Percentiles rank a stretch among this genome's conserved stretches.
Conservation (phyloP, 1,284 basidiomycete genomes). For the Marasmius tenuissimus region DNA sequence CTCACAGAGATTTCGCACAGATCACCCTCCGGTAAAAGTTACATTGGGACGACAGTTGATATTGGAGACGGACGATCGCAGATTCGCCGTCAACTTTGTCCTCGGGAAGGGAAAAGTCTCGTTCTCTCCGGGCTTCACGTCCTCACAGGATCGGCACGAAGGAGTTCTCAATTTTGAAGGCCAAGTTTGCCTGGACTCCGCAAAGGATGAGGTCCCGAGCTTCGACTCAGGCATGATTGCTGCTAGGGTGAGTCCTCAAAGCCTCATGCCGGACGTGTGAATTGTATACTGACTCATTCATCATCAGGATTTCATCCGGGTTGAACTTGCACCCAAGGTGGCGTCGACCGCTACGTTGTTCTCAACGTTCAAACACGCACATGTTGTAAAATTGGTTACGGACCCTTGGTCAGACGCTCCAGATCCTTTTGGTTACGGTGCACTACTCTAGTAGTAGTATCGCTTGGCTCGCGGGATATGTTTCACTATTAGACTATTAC, state of each 20-base stretch:
- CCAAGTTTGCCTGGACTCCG: slow-evolving; percentile 2
- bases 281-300: not conserved
- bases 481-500: not conserved
- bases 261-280: not conserved
- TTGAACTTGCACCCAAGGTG: slow-evolving; percentile 7
- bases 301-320: slow-evolving; percentile 8
- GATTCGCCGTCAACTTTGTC: slow-evolving; percentile 1
- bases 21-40: slow-evolving; percentile 1
- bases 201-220: slow-evolving; percentile 2
- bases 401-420: slow-evolving; percentile 5
- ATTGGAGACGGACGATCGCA: slow-evolving; percentile 4
- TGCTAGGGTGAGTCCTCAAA: not conserved
- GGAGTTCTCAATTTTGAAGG: slow-evolving; percentile 9
- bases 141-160: not conserved
- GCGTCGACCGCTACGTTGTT: not conserved
- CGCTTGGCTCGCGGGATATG: not conserved
- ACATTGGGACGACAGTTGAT: slow-evolving; percentile 6
- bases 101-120: slow-evolving; percentile 10
- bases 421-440: not conserved
- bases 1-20: not conserved
- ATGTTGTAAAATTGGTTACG: slow-evolving; percentile 11
- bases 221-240: slow-evolving; percentile 9
- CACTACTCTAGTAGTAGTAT: not conserved
- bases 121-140: not conserved
- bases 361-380: slow-evolving; percentile 6